Percentiles rank a stretch among this genome's conserved stretches.
phyloP scores from a whole-genome alignment of 805 yeast genomes.

The Nakazawaea populi region DNA sequence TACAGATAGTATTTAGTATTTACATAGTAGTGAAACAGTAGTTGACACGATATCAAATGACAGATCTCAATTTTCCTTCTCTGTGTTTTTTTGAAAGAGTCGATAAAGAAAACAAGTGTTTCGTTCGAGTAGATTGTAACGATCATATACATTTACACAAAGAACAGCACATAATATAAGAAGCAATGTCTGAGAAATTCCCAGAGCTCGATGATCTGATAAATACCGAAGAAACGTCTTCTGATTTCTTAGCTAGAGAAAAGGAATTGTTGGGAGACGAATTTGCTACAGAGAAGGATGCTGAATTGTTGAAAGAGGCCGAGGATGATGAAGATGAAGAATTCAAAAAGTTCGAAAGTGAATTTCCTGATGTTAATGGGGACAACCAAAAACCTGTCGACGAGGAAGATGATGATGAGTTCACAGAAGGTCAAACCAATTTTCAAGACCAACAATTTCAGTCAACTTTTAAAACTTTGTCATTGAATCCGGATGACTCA shows the following conservation, averaged over 20 bases:
- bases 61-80: background rate
- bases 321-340: slow-evolving; percentile 36
- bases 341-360: slow-evolving; percentile 56
- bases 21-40: background rate
- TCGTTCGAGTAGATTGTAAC: background rate
- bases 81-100: background rate
- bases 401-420: slow-evolving; percentile 36
- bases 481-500: slow-evolving; percentile 38
- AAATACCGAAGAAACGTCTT: slow-evolving; percentile 30
- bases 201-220: slow-evolving; percentile 57
- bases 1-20: no score
- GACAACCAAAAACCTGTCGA: slow-evolving; percentile 15
- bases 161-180: background rate
- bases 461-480: slow-evolving; percentile 12
- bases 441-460: slow-evolving; percentile 21
- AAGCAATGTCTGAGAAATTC: slow-evolving; percentile 63
- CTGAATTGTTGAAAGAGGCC: slow-evolving; percentile 34
- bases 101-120: background rate
- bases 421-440: slow-evolving; percentile 34
- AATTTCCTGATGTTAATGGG: slow-evolving; percentile 54
- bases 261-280: slow-evolving; percentile 65
- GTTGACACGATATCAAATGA: background rate
- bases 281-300: slow-evolving; percentile 61
- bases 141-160: no score
- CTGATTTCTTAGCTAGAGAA: slow-evolving; percentile 65